Evolutionary conservation across 345 rosid species (phyloP).

Genomic region (Populus tremula): DNA sequence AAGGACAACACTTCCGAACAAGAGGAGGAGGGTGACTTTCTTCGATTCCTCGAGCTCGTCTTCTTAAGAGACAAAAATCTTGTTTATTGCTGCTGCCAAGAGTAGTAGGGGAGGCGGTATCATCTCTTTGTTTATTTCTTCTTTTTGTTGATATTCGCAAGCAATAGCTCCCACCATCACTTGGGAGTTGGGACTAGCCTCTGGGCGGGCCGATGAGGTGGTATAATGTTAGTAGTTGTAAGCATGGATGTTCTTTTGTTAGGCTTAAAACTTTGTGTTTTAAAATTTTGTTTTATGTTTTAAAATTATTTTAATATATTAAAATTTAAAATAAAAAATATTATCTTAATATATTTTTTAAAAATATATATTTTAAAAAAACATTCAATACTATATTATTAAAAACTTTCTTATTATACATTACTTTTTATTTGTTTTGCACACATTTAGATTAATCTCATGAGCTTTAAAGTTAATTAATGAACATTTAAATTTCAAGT

Average conservation of each 20-base stretch:
- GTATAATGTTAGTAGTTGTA: neutral
- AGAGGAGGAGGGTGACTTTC: slow-evolving; percentile 35
- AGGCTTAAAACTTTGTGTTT: neutral
- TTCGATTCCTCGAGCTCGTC: slow-evolving; percentile 34
- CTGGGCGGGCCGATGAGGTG: neutral
- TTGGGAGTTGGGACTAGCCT: neutral
- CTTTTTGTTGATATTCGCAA: neutral
- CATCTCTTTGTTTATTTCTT: neutral
- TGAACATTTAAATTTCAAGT: no score
- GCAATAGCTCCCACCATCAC: neutral
- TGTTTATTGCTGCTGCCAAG: neutral
- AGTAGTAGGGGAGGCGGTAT: neutral
- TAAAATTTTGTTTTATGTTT: no score
- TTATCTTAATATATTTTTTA: no score
- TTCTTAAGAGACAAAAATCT: slow-evolving; percentile 12
- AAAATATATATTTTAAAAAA: no score
- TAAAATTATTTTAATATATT: no score
- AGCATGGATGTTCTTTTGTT: neutral
- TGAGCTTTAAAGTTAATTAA: no score
- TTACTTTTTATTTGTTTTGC: no score
- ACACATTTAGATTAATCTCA: no score
- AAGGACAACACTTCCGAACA: slow-evolving; percentile 27
- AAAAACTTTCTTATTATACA: no score
- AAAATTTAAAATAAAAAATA: no score
- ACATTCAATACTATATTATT: no score